Evolutionary conservation across 2,329 filamentous ascomycete genomes (phyloP), one percentile per base, ranked within the genome.

Genomic region (Venturia oleaginea): DNA sequence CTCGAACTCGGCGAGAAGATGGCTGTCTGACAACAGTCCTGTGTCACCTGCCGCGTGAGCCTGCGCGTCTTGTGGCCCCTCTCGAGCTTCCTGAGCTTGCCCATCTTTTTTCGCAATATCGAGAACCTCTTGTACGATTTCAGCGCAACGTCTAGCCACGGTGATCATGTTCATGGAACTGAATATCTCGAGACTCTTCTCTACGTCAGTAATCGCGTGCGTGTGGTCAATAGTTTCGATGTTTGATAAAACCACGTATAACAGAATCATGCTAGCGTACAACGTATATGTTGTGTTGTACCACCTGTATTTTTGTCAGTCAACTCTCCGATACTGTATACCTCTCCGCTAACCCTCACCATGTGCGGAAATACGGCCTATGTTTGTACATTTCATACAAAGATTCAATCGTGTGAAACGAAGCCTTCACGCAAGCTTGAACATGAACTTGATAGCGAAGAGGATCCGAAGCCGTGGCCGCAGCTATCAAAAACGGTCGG

Each of bases 271-370:
- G 63, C 68, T 69, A 6, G 71, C 71, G 63, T 74, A 72, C n/a
- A 74, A 66, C 8, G 71, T 69, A 62, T 73, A 74, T 19, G 72
- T 73, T 46, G 72, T 71, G 38, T 71, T 72, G 57, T 74, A 73
- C 72, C 72, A 74, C 51, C 51, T 57, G 17, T 32, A 30, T 32
- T 30, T 34, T 42, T 2, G 24, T 46, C 27, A 38, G 42, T 19
- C 22, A 24, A 11, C 6, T 38, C 6, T 38, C 6, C n/a, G 17
- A 40, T 15, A 15, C 38, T n/a, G 8, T 37, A 40, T 32, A 61
- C 24, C 13, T 22, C 5, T 40, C 59, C 15, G 19, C 30, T 17
- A 2, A 13, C 5, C 19, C 51, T 57, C 3, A n/a, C 68, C 72
- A 74, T 1, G 72, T 74, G 10, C 72, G 68, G 30, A 73, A 70